These are phyloP conservation scores for Arachis stenosperma DNA, from an alignment of 306 rosid genomes.

Conservation along the genomic window DNA sequence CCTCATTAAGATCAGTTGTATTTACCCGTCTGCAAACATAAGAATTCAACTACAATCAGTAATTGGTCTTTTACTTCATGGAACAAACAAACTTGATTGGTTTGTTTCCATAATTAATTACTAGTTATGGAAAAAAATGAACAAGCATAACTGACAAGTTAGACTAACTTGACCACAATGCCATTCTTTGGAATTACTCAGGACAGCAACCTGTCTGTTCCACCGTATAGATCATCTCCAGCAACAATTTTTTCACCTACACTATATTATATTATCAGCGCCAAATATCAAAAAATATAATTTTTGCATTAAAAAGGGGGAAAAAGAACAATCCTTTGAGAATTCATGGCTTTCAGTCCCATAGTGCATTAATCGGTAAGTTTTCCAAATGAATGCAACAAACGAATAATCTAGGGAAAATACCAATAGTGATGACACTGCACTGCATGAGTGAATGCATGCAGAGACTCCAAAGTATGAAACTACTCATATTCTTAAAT, in stretches of 20 bases:
- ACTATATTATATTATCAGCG: conserved; percentile 26
- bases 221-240: conserved; percentile 88
- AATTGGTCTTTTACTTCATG: not conserved
- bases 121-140: not conserved
- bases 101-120: conserved; percentile 23
- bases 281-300: conserved; percentile 24
- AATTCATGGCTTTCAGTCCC: conserved; percentile 6
- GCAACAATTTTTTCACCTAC: conserved; percentile 92
- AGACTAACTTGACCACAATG: conserved; percentile 81
- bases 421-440: not conserved
- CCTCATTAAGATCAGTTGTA: conserved; percentile 77
- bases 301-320: not conserved
- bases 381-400: conserved; percentile 13
- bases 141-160: conserved; percentile 30
- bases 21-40: conserved; percentile 72
- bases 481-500: conserved; percentile 7
- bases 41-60: conserved; percentile 38
- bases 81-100: conserved; percentile 29
- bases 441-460: not conserved
- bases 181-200: conserved; percentile 79
- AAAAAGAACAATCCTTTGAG: not conserved
- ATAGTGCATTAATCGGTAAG: conserved; percentile 10
- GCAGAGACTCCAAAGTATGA: not conserved
- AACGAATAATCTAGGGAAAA: conserved; percentile 3
- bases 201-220: conserved; percentile 80